phyloP scores from a whole-genome alignment of 371 early-diverging fungal genomes.

The Phascolomyces articulosus region DNA sequence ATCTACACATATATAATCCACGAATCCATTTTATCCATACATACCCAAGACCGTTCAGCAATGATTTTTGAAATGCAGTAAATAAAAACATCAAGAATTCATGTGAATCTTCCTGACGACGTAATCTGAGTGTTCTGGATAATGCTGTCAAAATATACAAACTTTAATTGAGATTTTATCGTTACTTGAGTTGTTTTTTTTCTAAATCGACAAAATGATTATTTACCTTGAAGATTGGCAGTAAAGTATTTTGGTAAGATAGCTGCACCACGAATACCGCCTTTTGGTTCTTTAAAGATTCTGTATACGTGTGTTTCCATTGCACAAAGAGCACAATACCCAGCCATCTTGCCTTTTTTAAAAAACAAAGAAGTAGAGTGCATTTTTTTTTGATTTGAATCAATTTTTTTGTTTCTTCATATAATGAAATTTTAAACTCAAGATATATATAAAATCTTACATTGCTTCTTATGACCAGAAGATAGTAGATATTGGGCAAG shows the following conservation, averaged over 20 bases:
- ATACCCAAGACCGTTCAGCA: constrained; percentile 29
- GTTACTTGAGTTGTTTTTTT: neutral
- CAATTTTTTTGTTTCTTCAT: neutral
- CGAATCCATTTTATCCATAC: constrained; percentile 2
- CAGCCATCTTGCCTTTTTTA: constrained; percentile 44
- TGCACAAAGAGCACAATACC: constrained; percentile 67
- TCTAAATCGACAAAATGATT: neutral
- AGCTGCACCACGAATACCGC: constrained; percentile 39
- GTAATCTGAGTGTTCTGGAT: constrained; percentile 76
- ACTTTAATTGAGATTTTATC: too few species aligned
- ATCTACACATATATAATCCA: constrained; percentile 6
- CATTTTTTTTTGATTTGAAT: too few species aligned
- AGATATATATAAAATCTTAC: constrained; percentile 37
- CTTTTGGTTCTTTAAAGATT: constrained; percentile 47
- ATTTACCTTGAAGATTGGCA: constrained; percentile 64
- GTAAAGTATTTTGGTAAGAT: constrained; percentile 77
- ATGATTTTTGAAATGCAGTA: constrained; percentile 47
- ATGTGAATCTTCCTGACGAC: constrained; percentile 91
- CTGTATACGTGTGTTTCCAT: constrained; percentile 57
- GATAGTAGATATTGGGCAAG: constrained; percentile 76
- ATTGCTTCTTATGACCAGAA: constrained; percentile 53
- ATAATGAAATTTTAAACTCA: too few species aligned
- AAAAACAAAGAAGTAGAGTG: too few species aligned
- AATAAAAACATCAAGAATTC: constrained; percentile 85
- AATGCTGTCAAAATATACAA: constrained; percentile 42